Conservation (phyloP, 2,329 filamentous ascomycete genomes). For the Diaporthe velutina region DNA sequence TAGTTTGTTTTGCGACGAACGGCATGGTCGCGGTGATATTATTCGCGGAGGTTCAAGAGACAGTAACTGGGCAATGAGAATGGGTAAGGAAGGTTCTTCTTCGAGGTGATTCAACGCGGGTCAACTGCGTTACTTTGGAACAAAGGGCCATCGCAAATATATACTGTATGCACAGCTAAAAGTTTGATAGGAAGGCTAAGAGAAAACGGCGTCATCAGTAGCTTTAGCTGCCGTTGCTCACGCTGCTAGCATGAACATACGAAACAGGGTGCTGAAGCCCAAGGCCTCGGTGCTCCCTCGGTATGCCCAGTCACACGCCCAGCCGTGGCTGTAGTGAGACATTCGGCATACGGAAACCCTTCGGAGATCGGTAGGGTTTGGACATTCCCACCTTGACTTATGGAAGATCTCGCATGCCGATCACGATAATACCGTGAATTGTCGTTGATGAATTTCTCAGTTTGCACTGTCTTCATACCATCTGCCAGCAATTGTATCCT, state of each 20-base stretch:
- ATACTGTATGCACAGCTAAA: background rate
- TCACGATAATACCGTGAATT: too few species aligned
- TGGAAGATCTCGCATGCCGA: background rate
- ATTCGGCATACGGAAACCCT: background rate
- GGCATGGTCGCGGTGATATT: slow-evolving; percentile 11
- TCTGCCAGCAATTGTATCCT: background rate
- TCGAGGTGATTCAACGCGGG: too few species aligned
- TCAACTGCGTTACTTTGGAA: rapidly evolving
- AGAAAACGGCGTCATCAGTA: slow-evolving; percentile 6
- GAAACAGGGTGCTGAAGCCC: background rate
- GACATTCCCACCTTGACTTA: too few species aligned
- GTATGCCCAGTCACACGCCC: background rate
- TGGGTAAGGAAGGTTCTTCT: background rate
- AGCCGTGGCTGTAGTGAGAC: background rate
- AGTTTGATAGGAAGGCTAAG: background rate
- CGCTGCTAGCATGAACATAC: background rate
- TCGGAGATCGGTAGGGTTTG: slow-evolving; percentile 6
- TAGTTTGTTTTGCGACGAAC: slow-evolving; percentile 31
- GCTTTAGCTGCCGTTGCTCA: background rate
- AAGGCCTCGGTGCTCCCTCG: slow-evolving; percentile 13
- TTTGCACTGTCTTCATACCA: background rate
- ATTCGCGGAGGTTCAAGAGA: too few species aligned
- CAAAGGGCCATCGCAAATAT: background rate
- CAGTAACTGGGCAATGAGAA: background rate
- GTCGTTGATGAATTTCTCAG: background rate